Conservation (phyloP, 1,284 basidiomycete genomes). For the Ganoderma lingzhi region DNA sequence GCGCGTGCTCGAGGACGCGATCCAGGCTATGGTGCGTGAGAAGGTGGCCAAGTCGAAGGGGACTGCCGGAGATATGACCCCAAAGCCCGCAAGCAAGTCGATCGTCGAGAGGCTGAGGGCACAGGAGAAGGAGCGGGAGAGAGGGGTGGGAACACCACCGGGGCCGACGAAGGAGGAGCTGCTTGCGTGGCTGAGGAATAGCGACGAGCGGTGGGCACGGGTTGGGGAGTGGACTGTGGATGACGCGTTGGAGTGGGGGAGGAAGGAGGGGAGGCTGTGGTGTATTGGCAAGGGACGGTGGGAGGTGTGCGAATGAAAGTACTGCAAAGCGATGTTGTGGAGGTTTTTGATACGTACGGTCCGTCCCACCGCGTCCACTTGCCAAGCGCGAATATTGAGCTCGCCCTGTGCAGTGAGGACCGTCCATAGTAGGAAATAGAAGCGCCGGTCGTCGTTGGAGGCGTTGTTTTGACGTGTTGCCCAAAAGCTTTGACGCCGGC, state of each 20-base stretch:
- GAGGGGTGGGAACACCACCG: constrained; percentile 20
- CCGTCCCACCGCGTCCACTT: no score
- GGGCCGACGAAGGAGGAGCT: constrained; percentile 62
- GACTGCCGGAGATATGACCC: constrained; percentile 8
- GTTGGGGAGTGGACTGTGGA: constrained; percentile 69
- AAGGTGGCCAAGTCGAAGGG: constrained; percentile 6
- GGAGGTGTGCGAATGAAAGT: constrained; percentile 45
- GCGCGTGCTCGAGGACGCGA: constrained; percentile 53
- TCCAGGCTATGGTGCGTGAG: constrained; percentile 46
- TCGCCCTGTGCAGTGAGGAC: no score
- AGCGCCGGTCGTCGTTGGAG: background rate
- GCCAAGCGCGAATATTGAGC: no score
- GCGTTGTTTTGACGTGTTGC: constrained; percentile 21
- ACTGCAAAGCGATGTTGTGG: background rate
- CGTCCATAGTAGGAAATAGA: background rate
- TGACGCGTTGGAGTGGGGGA: constrained; percentile 61
- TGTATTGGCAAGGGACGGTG: constrained; percentile 49
- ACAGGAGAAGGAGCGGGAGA: constrained; percentile 14
- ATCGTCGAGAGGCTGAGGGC: constrained; percentile 28
- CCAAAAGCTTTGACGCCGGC: constrained; percentile 20
- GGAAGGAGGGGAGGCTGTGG: constrained; percentile 55
- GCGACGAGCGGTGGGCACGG: constrained; percentile 69
- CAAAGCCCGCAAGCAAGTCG: constrained; percentile 15
- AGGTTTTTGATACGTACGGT: no score
- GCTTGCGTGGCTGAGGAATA: constrained; percentile 49